Percentiles rank a stretch among this genome's conserved stretches.
Evolutionary conservation across 768 basidiomycete species (phyloP).

Genomic region (Cytidiella melzeri): DNA sequence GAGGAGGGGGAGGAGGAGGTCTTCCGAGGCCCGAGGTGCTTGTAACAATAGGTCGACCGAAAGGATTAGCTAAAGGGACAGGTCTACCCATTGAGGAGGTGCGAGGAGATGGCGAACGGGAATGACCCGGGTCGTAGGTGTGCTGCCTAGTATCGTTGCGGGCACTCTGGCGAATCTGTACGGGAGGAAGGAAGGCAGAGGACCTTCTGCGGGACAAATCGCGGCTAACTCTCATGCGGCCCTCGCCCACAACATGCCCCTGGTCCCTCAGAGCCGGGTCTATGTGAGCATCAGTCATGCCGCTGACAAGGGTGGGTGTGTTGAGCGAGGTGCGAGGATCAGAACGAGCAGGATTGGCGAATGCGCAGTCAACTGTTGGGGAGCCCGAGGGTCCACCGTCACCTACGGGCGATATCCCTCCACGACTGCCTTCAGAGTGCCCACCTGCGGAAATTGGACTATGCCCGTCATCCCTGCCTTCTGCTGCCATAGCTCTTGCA

Average conservation of each 20-base stretch:
- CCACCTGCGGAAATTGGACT: neutral
- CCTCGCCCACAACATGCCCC: conserved; percentile 32
- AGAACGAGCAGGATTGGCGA: neutral
- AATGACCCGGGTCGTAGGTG: neutral
- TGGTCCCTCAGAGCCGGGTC: conserved; percentile 30
- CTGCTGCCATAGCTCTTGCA: neutral
- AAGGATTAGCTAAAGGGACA: no score
- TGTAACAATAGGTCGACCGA: no score
- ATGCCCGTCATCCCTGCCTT: neutral
- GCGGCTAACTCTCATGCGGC: conserved; percentile 22
- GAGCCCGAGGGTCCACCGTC: neutral
- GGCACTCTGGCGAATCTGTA: neutral
- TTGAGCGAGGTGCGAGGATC: neutral
- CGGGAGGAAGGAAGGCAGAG: conserved; percentile 14
- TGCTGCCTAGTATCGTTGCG: neutral
- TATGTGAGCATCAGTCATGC: conserved; percentile 29
- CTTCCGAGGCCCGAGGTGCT: no score
- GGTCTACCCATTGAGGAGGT: neutral
- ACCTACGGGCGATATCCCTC: neutral
- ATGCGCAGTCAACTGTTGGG: neutral
- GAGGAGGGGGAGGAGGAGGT: no score
- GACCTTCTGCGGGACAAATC: conserved; percentile 19
- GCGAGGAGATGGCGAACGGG: neutral
- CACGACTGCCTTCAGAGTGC: neutral
- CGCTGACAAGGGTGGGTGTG: neutral